Conservation (phyloP, 179 eudicot genomes). For the Actinidia chinensis region DNA sequence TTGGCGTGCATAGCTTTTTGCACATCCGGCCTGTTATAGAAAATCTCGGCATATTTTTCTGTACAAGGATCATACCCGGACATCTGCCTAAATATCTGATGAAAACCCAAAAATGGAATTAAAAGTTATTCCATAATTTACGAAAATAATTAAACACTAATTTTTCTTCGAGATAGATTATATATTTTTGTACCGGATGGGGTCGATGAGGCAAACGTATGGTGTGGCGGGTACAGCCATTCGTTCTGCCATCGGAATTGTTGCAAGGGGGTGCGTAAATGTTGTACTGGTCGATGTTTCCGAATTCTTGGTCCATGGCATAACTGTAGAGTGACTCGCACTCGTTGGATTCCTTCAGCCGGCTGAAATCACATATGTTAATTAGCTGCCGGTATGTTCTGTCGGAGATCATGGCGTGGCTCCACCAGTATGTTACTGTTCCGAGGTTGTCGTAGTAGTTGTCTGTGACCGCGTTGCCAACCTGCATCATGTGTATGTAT, state of each 20-base stretch:
- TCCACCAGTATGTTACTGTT: conserved; percentile 95
- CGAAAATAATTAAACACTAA: not conserved
- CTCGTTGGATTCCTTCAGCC: conserved; percentile 72
- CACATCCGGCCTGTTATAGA: conserved; percentile 87
- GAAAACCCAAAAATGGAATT: not conserved
- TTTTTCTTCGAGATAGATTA: not conserved
- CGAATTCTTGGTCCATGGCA: conserved; percentile 91
- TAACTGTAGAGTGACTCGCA: conserved; percentile 73
- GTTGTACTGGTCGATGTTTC: conserved; percentile 91
- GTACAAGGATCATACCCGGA: conserved; percentile 96
- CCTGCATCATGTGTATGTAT: conserved; percentile 34
- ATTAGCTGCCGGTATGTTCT: conserved; percentile 56
- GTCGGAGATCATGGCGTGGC: conserved; percentile 97
- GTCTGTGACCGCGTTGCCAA: conserved; percentile 95
- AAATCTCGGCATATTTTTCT: conserved; percentile 76
- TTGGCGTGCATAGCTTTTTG: conserved; percentile 93
- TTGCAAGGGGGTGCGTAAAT: conserved; percentile 90
- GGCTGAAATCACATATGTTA: conserved; percentile 71
- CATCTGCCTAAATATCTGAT: conserved; percentile 44
- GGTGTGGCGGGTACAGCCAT: conserved; percentile 33
- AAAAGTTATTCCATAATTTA: not conserved
- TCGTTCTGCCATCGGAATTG: conserved; percentile 43
- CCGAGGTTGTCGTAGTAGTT: conserved; percentile 89
- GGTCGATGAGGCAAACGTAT: conserved; percentile 76
- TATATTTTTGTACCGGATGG: conserved; percentile 34